Conservation (phyloP, 331 rosid species). For the Pyrus hybrid region DNA sequence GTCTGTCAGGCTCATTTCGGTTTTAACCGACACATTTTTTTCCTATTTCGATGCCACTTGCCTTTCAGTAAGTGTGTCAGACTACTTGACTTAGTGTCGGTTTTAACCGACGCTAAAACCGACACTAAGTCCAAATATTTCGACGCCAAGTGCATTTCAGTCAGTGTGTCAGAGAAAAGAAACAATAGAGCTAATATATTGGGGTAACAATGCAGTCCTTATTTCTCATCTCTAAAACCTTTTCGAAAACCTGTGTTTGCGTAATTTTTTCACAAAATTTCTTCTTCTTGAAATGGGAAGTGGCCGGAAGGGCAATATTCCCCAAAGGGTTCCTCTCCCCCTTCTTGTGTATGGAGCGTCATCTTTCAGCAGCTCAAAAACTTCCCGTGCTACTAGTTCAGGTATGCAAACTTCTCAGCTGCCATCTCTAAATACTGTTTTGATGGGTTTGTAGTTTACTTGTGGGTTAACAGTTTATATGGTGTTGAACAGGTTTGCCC, state of each 20-base stretch:
- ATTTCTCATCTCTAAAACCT: not conserved
- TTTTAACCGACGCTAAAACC: too few relatives aligned
- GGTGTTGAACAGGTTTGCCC: conserved; percentile 56
- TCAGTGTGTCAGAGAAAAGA: too few relatives aligned
- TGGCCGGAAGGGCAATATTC: conserved; percentile 31
- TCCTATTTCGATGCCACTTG: too few relatives aligned
- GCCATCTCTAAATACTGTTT: not conserved
- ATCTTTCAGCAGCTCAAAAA: conserved; percentile 37
- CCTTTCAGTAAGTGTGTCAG: too few relatives aligned
- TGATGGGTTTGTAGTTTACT: not conserved
- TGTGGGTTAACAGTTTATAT: not conserved
- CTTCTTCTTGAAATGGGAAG: conserved; percentile 30
- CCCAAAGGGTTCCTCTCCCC: conserved; percentile 64
- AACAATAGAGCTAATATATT: conserved; percentile 59
- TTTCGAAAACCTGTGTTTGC: not conserved
- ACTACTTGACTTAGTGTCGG: too few relatives aligned
- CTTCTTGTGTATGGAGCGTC: conserved; percentile 42
- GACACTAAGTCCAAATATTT: too few relatives aligned
- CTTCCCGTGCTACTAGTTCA: conserved; percentile 29
- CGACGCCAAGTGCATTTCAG: too few relatives aligned
- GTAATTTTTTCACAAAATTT: not conserved
- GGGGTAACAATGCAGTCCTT: conserved; percentile 39
- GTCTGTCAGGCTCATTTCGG: too few relatives aligned
- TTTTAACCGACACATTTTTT: too few relatives aligned
- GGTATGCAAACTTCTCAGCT: conserved; percentile 27